These are phyloP conservation scores for Prunus yedoensis DNA, from an alignment of 331 rosid genomes.

Conservation along the genomic window DNA sequence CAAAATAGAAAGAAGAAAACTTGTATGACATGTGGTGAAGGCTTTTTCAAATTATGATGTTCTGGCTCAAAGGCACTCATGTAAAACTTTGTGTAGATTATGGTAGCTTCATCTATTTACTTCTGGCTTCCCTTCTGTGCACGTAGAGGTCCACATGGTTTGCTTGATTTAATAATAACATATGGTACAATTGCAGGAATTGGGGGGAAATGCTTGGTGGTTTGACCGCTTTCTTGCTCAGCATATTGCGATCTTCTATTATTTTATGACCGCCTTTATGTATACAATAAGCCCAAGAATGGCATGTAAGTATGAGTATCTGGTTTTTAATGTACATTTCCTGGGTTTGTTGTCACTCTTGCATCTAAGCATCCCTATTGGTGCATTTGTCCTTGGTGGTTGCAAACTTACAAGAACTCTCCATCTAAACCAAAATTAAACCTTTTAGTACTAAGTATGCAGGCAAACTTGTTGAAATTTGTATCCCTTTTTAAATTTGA, in stretches of 20 bases:
- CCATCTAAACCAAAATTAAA: neutral
- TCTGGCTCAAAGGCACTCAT: neutral
- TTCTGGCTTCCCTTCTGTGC: neutral
- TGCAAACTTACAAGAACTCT: neutral
- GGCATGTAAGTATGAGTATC: constrained; percentile 78
- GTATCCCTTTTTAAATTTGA: too few relatives aligned
- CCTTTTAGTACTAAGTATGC: neutral
- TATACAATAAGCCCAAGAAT: constrained; percentile 87
- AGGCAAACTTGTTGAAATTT: too few relatives aligned
- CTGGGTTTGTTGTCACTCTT: neutral
- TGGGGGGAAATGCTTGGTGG: constrained; percentile 97
- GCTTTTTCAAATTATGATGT: neutral
- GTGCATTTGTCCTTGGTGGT: neutral
- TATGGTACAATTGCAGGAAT: constrained; percentile 65
- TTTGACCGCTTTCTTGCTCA: constrained; percentile 97
- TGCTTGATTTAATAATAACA: constrained; percentile 11
- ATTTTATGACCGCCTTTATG: constrained; percentile 76
- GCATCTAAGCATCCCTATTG: neutral
- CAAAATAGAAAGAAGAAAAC: neutral
- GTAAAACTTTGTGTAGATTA: neutral
- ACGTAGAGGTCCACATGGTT: neutral
- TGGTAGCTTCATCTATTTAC: neutral
- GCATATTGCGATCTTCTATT: constrained; percentile 77
- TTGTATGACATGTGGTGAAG: neutral
- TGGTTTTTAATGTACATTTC: constrained; percentile 18